Percentiles rank a stretch among this genome's conserved stretches.
phyloP scores from a whole-genome alignment of 2,329 filamentous ascomycete species.

The Aspergillus awamori region DNA sequence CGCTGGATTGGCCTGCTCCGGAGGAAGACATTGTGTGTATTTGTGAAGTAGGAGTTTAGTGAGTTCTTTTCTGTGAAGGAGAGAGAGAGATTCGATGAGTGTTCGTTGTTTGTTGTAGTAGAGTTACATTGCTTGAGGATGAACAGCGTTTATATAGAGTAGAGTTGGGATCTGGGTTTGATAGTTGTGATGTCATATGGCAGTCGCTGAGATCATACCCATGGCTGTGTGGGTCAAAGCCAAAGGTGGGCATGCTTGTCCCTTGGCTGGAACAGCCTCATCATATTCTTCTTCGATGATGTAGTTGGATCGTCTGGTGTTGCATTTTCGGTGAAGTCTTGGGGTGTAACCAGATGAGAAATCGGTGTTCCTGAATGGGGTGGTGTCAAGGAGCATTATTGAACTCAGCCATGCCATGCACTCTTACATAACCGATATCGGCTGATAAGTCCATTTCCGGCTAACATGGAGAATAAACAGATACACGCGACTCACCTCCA shows the following conservation, averaged over 20 bases:
- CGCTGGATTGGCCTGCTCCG: slow-evolving; percentile 60
- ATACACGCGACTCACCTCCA: neutral
- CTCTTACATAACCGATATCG: slow-evolving; percentile 6
- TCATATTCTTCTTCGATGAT: neutral
- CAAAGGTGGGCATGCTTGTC: neutral
- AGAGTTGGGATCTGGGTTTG: neutral
- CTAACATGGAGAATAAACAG: neutral
- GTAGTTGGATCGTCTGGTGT: neutral
- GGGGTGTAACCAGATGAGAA: neutral
- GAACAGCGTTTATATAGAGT: slow-evolving; percentile 3
- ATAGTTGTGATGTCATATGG: slow-evolving; percentile 18
- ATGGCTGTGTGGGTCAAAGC: slow-evolving; percentile 9
- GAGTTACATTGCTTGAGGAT: neutral
- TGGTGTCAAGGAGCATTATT: too few species aligned
- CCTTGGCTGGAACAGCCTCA: neutral
- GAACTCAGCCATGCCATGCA: neutral
- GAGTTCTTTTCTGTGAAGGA: neutral
- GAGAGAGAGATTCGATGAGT: neutral
- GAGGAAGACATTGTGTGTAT: slow-evolving; percentile 35
- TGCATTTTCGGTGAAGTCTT: neutral
- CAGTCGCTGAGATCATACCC: slow-evolving; percentile 26
- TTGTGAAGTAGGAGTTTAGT: neutral
- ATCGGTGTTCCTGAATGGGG: neutral
- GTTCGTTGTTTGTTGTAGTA: neutral
- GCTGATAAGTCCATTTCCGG: neutral